Conservation (phyloP, 257 asterid species). For the Solanum verrucosum region DNA sequence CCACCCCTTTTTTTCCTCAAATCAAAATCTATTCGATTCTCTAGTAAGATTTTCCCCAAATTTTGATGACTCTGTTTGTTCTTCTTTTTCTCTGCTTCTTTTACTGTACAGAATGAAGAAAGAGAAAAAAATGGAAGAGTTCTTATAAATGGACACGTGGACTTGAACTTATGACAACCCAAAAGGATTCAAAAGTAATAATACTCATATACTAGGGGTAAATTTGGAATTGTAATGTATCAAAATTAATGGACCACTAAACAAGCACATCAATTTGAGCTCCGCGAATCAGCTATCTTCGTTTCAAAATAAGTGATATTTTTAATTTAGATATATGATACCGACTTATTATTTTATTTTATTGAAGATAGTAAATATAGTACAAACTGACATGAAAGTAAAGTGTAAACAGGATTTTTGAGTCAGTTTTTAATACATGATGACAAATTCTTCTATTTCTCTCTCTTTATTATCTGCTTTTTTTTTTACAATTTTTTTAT, state of each 20-base stretch:
- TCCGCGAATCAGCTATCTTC: fast-evolving
- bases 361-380: background rate
- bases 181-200: background rate
- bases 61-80: background rate
- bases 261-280: background rate
- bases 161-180: background rate
- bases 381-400: background rate
- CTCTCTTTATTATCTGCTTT: background rate
- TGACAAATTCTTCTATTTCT: background rate
- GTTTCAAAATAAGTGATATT: too few relatives aligned
- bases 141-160: background rate
- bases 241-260: background rate
- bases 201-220: background rate
- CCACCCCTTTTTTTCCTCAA: background rate
- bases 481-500: background rate
- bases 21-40: background rate
- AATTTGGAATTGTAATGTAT: background rate
- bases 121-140: background rate
- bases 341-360: background rate
- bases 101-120: background rate
- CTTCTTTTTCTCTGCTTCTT: background rate
- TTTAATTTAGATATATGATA: background rate
- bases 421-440: background rate
- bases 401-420: background rate
- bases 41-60: background rate